Evolutionary conservation across 2,329 filamentous ascomycete species (phyloP), one percentile per base, ranked within the genome.

Genomic region (Xylariaceae sp.): DNA sequence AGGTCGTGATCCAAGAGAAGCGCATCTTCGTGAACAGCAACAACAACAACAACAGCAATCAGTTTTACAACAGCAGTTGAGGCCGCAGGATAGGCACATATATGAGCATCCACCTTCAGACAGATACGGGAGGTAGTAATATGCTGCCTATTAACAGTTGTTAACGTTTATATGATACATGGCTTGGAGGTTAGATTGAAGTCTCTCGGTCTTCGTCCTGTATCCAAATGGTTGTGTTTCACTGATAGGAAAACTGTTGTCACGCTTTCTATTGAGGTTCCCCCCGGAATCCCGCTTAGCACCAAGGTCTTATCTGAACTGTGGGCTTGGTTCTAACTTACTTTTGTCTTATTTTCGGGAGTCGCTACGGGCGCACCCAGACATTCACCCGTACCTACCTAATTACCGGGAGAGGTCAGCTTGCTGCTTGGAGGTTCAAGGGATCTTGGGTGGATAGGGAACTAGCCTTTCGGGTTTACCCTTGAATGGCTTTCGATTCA

Each of bases 51-150:
- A 34, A 11, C 35, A 37, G 35, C 35, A 53, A 40, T 41, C 67
- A 65, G 39, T 52, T 11, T 34, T 63, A 6, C 69, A 76, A 55
- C 70, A 74, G 35, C 73, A 74, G 30, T 59, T 77, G 34, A 68
- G 75, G 49, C 74, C 74, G 11, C 74, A 75, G 34, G 74, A 77
- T 35, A 65, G 64, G 47, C 64, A 62, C n/a, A 44, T 64, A 9
- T 78, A 75, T 49, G 75, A 78, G 6, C 67, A 66, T 19, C 70
- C 70, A 29, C 73, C 72, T 40, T 69, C 69, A 2, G 75, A 78
- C 56, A 69, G 71, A 44, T 79, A 77, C 57, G 71, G 74, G 58
- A 69, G 76, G 57, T 76, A 69, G 62, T 32, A 50, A 12, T 11
- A 35, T 50, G 50, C 47, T 30, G 12, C 57, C 55, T 54, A 41